Base-by-base conservation (phyloP, 106 monocot species). In the Gastrodia elata region DNA sequence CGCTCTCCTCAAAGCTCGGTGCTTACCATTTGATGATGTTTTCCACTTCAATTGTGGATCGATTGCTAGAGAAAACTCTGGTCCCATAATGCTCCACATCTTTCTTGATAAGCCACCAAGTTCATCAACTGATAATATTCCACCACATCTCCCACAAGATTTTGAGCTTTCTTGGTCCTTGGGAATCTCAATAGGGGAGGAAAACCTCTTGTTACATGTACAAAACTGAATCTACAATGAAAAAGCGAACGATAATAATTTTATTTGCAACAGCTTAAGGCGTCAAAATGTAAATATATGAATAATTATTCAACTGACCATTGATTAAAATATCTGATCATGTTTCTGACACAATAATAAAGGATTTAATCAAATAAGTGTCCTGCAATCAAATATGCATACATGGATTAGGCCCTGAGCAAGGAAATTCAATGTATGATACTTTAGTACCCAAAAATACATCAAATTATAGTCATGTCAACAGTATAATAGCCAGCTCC, bases 21-120 rank as follows among this genome's bases (percentile, higher is more conserved):
- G 79, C 52, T 76, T 89, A 36, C 78, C 78, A 78, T 84, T 89
- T 25, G 84, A 67, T 6, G 76, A 75, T 8, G 64, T 90, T 73
- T 74, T 92, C 92, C 96, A 96, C 49, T 73, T 84, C 40, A 92
- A 81, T 22, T 78, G 77, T 73, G 88, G 83, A 80, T 86, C 82
- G 76, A 89, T 81, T 46, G 49, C 72, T 73, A 82, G 68, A 30
- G 81, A 78, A 16, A 86, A 75, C 68, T 89, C 87, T 77, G 87
- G 32, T 7, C 79, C 83, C 5, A 82, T 27, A 18, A 72, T 86
- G 64, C 87, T 78, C 74, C 79, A 70, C 83, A 86, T 92, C 73
- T 77, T 86, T 79, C 48, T 82, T 65, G 73, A 74, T 57, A 80
- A 64, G 16, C 67, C 67, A 52, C 74, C 77, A 65, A n/a, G 72